These are phyloP conservation scores for Holtermanniella nyarrowii DNA, from an alignment of 768 basidiomycete genomes.

Conservation along the genomic window DNA sequence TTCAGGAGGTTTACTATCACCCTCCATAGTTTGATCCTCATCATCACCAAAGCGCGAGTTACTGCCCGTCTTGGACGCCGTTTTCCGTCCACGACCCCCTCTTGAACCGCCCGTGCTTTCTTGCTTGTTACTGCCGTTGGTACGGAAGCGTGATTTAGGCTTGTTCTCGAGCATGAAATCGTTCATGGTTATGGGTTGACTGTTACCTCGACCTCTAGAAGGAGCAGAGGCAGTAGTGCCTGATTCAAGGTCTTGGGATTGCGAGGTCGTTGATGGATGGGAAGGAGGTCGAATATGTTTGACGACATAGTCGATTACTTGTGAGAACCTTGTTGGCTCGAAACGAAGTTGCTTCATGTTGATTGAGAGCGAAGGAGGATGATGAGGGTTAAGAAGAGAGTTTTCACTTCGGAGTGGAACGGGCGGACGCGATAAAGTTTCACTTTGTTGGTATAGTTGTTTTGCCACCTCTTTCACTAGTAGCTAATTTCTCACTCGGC, in stretches of 20 bases:
- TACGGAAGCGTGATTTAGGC: slow-evolving; percentile 16
- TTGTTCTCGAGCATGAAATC: slow-evolving; percentile 16
- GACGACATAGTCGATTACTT: neutral
- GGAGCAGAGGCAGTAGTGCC: slow-evolving; percentile 19
- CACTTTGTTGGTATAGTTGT: too few relatives aligned
- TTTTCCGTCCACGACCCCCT: slow-evolving; percentile 6
- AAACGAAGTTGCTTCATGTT: neutral
- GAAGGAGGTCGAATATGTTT: slow-evolving; percentile 27
- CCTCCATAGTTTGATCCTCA: slow-evolving; percentile 13
- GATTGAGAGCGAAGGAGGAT: too few relatives aligned
- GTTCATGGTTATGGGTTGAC: slow-evolving; percentile 3
- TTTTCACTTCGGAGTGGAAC: too few relatives aligned
- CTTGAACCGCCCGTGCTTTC: neutral
- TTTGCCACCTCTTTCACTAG: too few relatives aligned
- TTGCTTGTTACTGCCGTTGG: slow-evolving; percentile 16
- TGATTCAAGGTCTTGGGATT: slow-evolving; percentile 14
- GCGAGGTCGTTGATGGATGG: slow-evolving; percentile 39
- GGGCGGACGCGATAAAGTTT: too few relatives aligned
- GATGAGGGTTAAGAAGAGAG: too few relatives aligned
- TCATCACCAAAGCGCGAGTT: slow-evolving; percentile 29
- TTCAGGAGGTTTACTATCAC: slow-evolving; percentile 10
- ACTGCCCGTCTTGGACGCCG: slow-evolving; percentile 7
- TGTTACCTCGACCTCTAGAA: slow-evolving; percentile 15
- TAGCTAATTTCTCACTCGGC: too few relatives aligned
- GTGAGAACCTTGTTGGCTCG: neutral